Evolutionary conservation across 805 yeast genomes (phyloP).

Genomic region (Blastobotrys americana): DNA sequence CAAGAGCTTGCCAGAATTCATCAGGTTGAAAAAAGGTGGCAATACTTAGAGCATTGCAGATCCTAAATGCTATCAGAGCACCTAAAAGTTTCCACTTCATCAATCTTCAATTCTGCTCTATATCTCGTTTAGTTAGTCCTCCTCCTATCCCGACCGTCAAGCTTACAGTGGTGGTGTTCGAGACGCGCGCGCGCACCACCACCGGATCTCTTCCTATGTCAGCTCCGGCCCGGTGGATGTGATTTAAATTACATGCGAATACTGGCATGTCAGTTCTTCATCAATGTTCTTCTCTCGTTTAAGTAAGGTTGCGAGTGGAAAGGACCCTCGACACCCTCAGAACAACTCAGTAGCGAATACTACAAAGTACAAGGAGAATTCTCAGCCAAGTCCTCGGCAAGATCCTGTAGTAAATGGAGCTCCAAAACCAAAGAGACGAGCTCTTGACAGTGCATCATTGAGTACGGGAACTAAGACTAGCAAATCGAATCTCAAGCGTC

Average conservation of each 20-base stretch:
- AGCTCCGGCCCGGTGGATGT: too few relatives aligned
- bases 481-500: neutral
- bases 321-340: conserved; percentile 9
- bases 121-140: too few relatives aligned
- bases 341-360: neutral
- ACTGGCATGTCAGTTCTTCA: neutral
- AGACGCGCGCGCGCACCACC: too few relatives aligned
- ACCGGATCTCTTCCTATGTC: too few relatives aligned
- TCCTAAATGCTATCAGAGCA: conserved; percentile 36
- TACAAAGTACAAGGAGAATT: neutral
- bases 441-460: neutral
- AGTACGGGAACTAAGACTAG: neutral
- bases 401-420: too few relatives aligned
- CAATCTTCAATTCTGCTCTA: too few relatives aligned
- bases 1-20: conserved; percentile 87
- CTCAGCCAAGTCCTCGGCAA: too few relatives aligned
- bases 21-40: conserved; percentile 91
- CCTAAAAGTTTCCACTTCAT: neutral
- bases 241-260: conserved; percentile 30
- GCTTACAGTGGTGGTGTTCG: too few relatives aligned
- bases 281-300: neutral
- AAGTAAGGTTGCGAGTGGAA: neutral
- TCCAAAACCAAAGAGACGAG: too few relatives aligned
- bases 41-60: conserved; percentile 56
- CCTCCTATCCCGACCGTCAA: too few relatives aligned